phyloP scores from a whole-genome alignment of 2,329 filamentous ascomycete genomes.

The Neocucurbitaria cava region DNA sequence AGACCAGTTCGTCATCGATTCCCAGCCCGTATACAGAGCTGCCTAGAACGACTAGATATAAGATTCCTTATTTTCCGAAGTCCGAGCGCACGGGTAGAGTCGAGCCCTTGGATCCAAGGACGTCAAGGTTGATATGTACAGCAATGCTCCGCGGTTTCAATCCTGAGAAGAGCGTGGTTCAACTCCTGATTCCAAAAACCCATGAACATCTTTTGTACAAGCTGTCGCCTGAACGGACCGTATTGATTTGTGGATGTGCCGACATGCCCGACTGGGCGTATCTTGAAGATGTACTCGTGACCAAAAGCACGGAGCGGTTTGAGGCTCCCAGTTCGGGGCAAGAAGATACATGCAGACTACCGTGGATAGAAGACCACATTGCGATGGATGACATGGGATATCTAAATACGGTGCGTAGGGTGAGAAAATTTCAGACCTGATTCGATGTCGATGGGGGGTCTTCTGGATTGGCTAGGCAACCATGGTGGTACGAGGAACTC shows the following conservation, averaged over 20 bases:
- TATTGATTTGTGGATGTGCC: constrained; percentile 42
- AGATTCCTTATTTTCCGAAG: constrained; percentile 67
- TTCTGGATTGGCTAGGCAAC: neutral
- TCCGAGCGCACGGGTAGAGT: constrained; percentile 54
- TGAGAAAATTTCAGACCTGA: constrained; percentile 38
- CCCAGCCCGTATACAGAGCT: constrained; percentile 35
- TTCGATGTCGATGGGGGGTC: neutral
- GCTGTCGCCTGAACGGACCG: constrained; percentile 34
- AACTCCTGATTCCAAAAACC: constrained; percentile 69
- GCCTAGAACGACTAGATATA: constrained; percentile 56
- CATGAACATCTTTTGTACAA: constrained; percentile 30
- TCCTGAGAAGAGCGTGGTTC: constrained; percentile 58
- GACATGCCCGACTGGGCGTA: constrained; percentile 46
- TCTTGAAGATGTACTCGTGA: constrained; percentile 36
- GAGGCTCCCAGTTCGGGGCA: neutral
- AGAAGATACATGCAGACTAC: neutral
- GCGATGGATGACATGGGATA: constrained; percentile 39
- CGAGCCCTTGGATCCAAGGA: constrained; percentile 62
- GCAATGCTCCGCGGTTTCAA: constrained; percentile 77
- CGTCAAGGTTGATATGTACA: constrained; percentile 67
- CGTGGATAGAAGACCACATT: constrained; percentile 30
- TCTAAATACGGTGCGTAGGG: constrained; percentile 35
- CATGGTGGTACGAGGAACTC: too few species aligned
- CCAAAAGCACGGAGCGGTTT: neutral
- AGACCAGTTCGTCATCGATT: constrained; percentile 59